Evolutionary conservation across 768 basidiomycete genomes (phyloP).

Genomic region (Leccinum truebloodii): DNA sequence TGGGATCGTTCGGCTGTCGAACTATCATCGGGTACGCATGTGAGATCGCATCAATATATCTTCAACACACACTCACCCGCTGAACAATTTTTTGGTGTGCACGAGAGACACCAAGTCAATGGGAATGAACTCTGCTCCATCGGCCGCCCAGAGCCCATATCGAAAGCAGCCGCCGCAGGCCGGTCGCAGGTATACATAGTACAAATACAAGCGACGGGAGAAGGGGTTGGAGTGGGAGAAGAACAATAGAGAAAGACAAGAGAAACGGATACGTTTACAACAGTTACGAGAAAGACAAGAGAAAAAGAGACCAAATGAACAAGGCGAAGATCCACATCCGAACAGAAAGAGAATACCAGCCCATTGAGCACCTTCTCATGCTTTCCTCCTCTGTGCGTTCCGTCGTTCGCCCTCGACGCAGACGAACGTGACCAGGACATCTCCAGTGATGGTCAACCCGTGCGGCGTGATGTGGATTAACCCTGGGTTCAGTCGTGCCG

Average conservation of each 20-base stretch:
- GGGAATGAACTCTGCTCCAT: not conserved
- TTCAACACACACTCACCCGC: not conserved
- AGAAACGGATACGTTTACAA: not conserved
- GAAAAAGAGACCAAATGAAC: not conserved
- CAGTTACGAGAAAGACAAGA: not conserved
- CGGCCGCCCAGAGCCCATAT: not conserved
- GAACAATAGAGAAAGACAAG: not conserved
- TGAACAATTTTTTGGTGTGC: not conserved
- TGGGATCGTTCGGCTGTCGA: not conserved
- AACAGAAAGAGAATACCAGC: not conserved
- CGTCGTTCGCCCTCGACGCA: conserved; percentile 36
- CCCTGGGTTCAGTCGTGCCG: conserved; percentile 28
- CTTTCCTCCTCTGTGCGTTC: conserved; percentile 26
- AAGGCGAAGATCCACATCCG: not conserved
- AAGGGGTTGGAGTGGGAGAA: not conserved
- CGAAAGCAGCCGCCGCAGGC: not conserved
- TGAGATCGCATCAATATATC: not conserved
- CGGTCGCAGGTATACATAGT: not conserved
- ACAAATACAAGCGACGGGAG: not conserved
- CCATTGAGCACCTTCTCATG: not conserved
- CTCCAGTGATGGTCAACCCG: conserved; percentile 32
- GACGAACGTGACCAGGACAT: conserved; percentile 35
- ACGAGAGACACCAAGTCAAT: not conserved
- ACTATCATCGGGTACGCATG: not conserved
- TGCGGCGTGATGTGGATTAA: conserved; percentile 36